These are phyloP conservation scores for Gastrolobium villosum DNA, from an alignment of 306 rosid genomes.

Conservation along the genomic window DNA sequence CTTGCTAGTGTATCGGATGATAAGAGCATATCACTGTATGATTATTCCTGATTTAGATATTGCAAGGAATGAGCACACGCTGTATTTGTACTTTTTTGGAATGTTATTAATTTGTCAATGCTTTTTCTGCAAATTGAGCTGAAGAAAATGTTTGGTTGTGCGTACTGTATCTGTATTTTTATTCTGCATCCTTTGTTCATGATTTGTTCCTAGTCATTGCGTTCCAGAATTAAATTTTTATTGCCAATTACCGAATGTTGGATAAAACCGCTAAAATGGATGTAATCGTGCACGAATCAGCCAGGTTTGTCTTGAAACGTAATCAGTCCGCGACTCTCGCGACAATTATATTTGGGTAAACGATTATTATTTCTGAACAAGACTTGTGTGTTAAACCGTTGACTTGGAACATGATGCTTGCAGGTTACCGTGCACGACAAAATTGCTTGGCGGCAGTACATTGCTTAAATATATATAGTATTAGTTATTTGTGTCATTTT, in stretches of 20 bases:
- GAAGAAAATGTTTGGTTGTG: slow-evolving; percentile 49
- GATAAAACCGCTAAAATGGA: background rate
- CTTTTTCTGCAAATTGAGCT: slow-evolving; percentile 35
- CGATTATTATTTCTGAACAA: background rate
- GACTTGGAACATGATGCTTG: background rate
- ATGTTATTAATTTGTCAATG: slow-evolving; percentile 25
- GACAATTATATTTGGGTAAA: background rate
- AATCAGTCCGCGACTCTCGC: background rate
- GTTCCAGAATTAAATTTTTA: slow-evolving; percentile 5
- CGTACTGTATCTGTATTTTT: slow-evolving; percentile 33
- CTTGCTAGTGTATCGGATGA: slow-evolving; percentile 98
- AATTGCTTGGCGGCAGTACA: too few relatives aligned
- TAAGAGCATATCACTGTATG: slow-evolving; percentile 88
- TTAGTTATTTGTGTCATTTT: background rate
- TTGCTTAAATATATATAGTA: background rate
- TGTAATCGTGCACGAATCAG: background rate
- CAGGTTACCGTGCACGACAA: background rate
- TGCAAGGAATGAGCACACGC: slow-evolving; percentile 8
- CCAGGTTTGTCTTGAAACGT: background rate
- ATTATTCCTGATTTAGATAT: slow-evolving; percentile 68
- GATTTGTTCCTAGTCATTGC: slow-evolving; percentile 28
- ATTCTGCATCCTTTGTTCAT: slow-evolving; percentile 24
- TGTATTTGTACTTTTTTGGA: slow-evolving; percentile 42
- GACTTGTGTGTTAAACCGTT: background rate
- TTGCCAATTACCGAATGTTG: slow-evolving; percentile 7